These are phyloP conservation scores for Cordyceps sp. DNA, from an alignment of 2,329 filamentous ascomycete genomes.

Conservation along the genomic window DNA sequence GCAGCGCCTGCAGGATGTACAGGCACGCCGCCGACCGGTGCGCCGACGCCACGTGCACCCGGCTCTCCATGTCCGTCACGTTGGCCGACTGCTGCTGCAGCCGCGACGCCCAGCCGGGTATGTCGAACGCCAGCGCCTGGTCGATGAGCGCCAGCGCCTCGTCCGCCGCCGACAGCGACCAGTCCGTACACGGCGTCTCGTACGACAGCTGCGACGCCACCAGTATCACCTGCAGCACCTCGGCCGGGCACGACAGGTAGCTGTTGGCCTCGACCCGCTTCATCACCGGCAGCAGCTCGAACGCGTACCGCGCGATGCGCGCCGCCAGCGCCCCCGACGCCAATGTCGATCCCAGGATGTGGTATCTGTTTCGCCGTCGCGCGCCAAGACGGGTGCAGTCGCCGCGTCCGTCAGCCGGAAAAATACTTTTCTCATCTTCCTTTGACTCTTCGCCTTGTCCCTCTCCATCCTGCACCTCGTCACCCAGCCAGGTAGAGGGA, in stretches of 20 bases:
- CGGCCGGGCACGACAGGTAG: slow-evolving; percentile 24
- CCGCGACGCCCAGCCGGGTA: slow-evolving; percentile 22
- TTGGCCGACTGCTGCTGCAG: slow-evolving; percentile 16
- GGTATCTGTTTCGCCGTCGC: too few relatives aligned
- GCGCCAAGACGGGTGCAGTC: too few relatives aligned
- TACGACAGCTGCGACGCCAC: slow-evolving; percentile 25
- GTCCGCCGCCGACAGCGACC: slow-evolving; percentile 15
- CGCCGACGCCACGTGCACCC: slow-evolving; percentile 25
- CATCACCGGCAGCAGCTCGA: slow-evolving; percentile 21
- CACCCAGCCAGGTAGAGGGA: neutral
- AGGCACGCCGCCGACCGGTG: slow-evolving; percentile 29
- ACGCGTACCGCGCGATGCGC: slow-evolving; percentile 20
- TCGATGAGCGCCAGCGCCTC: slow-evolving; percentile 21
- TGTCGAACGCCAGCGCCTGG: slow-evolving; percentile 23
- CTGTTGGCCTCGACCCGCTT: slow-evolving; percentile 23
- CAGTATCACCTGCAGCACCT: slow-evolving; percentile 27
- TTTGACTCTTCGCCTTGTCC: too few relatives aligned
- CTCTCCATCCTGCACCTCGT: too few relatives aligned
- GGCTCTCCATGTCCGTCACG: slow-evolving; percentile 22
- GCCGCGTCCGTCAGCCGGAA: too few relatives aligned
- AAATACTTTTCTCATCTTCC: too few relatives aligned
- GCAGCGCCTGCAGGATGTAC: slow-evolving; percentile 27
- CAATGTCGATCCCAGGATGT: slow-evolving; percentile 22
- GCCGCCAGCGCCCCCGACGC: slow-evolving; percentile 19
- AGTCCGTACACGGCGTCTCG: slow-evolving; percentile 15